These are phyloP conservation scores for Paspalum notatum DNA, from an alignment of 176 grass and related monocot genomes.

Conservation along the genomic window DNA sequence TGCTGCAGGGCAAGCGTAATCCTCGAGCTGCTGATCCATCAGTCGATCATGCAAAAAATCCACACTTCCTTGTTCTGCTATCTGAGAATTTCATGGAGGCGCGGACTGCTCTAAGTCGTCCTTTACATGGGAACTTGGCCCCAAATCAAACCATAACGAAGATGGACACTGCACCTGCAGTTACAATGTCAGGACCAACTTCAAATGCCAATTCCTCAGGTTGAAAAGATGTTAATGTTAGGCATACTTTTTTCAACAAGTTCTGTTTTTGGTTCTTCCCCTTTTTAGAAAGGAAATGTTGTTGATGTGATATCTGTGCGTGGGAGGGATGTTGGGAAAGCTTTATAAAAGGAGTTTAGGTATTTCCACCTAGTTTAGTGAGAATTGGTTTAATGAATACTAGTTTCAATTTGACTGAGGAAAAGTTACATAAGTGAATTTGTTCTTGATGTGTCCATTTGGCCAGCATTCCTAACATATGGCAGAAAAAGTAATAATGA, in stretches of 20 bases:
- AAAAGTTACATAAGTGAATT: not conserved
- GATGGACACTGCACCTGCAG: slow-evolving; percentile 59
- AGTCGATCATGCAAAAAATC: slow-evolving; percentile 73
- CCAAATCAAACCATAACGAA: slow-evolving; percentile 69
- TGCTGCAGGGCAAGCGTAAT: slow-evolving; percentile 81
- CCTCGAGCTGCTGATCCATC: slow-evolving; percentile 68
- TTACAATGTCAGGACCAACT: slow-evolving; percentile 52
- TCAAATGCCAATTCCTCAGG: slow-evolving; percentile 66
- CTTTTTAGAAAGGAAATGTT: slow-evolving; percentile 21
- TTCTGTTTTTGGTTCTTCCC: slow-evolving; percentile 27
- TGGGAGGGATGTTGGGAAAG: slow-evolving; percentile 21
- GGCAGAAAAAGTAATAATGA: not conserved
- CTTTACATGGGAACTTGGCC: slow-evolving; percentile 53
- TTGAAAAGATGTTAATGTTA: slow-evolving; percentile 45
- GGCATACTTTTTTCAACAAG: slow-evolving; percentile 29
- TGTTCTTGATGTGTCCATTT: slow-evolving; percentile 19
- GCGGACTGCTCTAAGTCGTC: slow-evolving; percentile 67
- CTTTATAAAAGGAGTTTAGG: slow-evolving; percentile 15
- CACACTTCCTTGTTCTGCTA: slow-evolving; percentile 77
- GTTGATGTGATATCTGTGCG: slow-evolving; percentile 32
- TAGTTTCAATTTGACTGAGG: slow-evolving; percentile 18
- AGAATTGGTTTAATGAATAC: slow-evolving; percentile 37
- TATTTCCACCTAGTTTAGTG: slow-evolving; percentile 25
- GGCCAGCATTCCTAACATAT: slow-evolving; percentile 14
- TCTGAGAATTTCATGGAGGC: slow-evolving; percentile 95